These are phyloP conservation scores for Podochytrium sp. DNA, from an alignment of 192 early-diverging fungal genomes.

Conservation along the genomic window DNA sequence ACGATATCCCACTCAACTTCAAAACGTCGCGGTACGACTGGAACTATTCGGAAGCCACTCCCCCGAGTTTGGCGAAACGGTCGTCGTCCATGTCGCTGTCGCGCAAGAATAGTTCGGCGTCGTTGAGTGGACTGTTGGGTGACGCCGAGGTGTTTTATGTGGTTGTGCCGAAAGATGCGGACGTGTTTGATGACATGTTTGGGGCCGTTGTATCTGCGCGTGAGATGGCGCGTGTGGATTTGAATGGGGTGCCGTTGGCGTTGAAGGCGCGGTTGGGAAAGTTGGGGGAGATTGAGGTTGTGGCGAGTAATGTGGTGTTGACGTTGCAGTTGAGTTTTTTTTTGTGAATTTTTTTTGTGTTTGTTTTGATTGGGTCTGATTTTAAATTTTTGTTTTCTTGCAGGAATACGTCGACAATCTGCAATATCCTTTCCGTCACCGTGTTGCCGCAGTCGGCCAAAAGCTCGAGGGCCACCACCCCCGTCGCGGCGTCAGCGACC, in stretches of 20 bases:
- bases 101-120: neutral
- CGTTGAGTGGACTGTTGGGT: neutral
- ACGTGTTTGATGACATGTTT: constrained; percentile 24
- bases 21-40: constrained; percentile 22
- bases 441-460: neutral
- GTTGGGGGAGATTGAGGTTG: constrained; percentile 12
- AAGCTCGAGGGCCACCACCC: neutral
- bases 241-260: neutral
- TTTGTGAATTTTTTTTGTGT: neutral
- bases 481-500: neutral
- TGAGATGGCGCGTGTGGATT: constrained; percentile 20
- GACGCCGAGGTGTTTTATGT: constrained; percentile 7
- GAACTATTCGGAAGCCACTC: neutral
- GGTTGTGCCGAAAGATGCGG: constrained; percentile 28
- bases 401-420: constrained; percentile 10
- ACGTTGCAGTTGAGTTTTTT: neutral
- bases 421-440: constrained; percentile 20
- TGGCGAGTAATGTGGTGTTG: constrained; percentile 17
- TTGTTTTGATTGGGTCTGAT: neutral
- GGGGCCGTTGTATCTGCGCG: neutral
- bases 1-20: constrained; percentile 3
- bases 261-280: constrained; percentile 13
- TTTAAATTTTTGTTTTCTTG: neutral
- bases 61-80: neutral
- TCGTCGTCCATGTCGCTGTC: neutral